These are phyloP conservation scores for Chenopodium album DNA, from an alignment of 148 eudicot species.

Conservation along the genomic window DNA sequence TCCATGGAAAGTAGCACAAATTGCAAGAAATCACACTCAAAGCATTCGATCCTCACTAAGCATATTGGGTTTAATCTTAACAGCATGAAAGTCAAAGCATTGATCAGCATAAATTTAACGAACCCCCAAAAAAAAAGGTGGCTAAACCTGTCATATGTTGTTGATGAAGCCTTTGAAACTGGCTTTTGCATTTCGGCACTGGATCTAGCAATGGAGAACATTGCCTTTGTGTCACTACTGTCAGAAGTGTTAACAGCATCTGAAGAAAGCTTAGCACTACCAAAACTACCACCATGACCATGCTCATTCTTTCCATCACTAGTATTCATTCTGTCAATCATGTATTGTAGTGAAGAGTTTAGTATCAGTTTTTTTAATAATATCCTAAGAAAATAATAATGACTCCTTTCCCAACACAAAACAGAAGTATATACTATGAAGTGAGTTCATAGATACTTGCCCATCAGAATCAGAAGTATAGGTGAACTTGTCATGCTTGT, in stretches of 20 bases:
- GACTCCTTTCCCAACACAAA: not conserved
- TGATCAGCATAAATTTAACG: not conserved
- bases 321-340: constrained; percentile 21
- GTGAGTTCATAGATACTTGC: constrained; percentile 36
- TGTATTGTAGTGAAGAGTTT: constrained; percentile 14
- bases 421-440: constrained; percentile 17
- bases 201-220: constrained; percentile 20
- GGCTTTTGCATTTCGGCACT: constrained; percentile 23
- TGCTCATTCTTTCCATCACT: constrained; percentile 26
- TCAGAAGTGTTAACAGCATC: constrained; percentile 20
- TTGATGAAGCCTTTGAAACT: constrained; percentile 22
- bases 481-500: constrained; percentile 45
- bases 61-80: too few relatives aligned
- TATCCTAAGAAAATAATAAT: not conserved
- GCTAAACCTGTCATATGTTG: constrained; percentile 39
- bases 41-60: too few relatives aligned
- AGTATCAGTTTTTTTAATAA: constrained; percentile 21
- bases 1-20: too few relatives aligned
- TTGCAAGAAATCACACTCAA: too few relatives aligned
- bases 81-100: not conserved
- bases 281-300: constrained; percentile 21
- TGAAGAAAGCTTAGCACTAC: not conserved
- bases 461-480: constrained; percentile 72
- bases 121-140: not conserved
- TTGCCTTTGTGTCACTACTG: constrained; percentile 23